Conservation (phyloP, 441 rosid genomes). For the Cnidoscolus chayamansa region DNA sequence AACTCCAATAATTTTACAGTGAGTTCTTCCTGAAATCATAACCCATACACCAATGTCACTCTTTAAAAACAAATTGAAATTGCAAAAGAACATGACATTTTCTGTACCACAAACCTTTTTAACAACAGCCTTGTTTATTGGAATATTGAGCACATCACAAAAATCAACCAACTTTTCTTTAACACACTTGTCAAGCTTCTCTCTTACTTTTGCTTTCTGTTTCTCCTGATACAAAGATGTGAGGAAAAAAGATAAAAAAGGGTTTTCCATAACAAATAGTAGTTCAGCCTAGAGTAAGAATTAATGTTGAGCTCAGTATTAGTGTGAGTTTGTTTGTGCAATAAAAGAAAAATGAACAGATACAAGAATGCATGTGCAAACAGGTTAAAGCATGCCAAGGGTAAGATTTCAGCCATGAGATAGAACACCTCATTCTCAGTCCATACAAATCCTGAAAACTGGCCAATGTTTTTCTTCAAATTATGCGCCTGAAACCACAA, state of each 20-base stretch:
- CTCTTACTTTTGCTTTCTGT: constrained; percentile 68
- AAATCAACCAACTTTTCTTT: constrained; percentile 82
- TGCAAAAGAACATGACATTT: constrained; percentile 9
- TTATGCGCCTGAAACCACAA: constrained; percentile 52
- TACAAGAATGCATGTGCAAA: not conserved
- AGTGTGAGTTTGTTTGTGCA: not conserved
- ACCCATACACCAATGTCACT: constrained; percentile 9
- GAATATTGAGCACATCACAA: constrained; percentile 89
- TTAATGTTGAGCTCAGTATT: not conserved
- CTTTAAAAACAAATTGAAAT: constrained; percentile 16
- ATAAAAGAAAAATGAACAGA: not conserved
- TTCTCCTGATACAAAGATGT: constrained; percentile 50
- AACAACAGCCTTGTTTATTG: constrained; percentile 51
- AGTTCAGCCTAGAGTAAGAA: not conserved
- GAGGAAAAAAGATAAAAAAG: constrained; percentile 7
- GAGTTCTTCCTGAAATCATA: constrained; percentile 63
- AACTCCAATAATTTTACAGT: constrained; percentile 82
- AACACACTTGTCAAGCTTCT: constrained; percentile 87
- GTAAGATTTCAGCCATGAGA: constrained; percentile 6
- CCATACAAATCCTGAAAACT: constrained; percentile 94
- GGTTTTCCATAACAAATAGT: constrained; percentile 8
- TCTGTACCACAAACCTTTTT: constrained; percentile 57
- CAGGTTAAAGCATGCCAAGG: not conserved
- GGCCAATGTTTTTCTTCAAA: constrained; percentile 81
- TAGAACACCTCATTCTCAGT: constrained; percentile 65